Base-by-base conservation (phyloP, 805 yeast genomes). In the Yamadazyma kitorensis region DNA sequence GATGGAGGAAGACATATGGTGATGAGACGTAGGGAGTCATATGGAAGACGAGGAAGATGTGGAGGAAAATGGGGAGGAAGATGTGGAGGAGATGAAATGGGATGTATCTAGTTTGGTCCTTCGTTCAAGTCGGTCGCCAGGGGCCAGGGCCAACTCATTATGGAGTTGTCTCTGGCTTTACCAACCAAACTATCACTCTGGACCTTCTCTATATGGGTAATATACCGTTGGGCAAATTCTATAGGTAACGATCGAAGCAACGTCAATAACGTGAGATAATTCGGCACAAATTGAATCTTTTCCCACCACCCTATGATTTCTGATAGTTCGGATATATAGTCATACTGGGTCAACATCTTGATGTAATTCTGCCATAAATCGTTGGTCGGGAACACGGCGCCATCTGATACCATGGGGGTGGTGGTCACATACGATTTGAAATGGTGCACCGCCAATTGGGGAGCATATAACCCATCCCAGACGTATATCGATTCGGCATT, bases 391-490 rank as follows among this genome's bases (percentile, higher is more conserved):
- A 54, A 57, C 0, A 76, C 31, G 15, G 34, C 31, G 9, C 27
- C 55, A 43, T n/a, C 55, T 14, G 14, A n/a, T 5, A 20, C 23
- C 31, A 9, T 37, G 42, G 20, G 46, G 47, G 33, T 25, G 3
- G 27, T 25, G 27, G 45, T 40, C 4, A 53, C 68, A 25, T 72
- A 57, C 1, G 67, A 62, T 37, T 74, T 68, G 54, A 81, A 74
- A 49, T 81, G 85, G 24, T 63, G 68, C 2, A 78, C 64, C 0
- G 84, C 79, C 17, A 78, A 62, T 44, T 80, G 86, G 1, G 81
- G 63, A 0, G 88, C 84, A 33, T 58, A 72, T 8, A 35, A 18
- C 2, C 30, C 28, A 9, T 27, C 17, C 39, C 39, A 35, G 12
- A 57, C 31, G 3, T 70, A 29, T 20, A 48, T 44, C 5, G 52